Conservation (phyloP, 495 filamentous ascomycete genomes). For the Lichenothelia convexa region DNA sequence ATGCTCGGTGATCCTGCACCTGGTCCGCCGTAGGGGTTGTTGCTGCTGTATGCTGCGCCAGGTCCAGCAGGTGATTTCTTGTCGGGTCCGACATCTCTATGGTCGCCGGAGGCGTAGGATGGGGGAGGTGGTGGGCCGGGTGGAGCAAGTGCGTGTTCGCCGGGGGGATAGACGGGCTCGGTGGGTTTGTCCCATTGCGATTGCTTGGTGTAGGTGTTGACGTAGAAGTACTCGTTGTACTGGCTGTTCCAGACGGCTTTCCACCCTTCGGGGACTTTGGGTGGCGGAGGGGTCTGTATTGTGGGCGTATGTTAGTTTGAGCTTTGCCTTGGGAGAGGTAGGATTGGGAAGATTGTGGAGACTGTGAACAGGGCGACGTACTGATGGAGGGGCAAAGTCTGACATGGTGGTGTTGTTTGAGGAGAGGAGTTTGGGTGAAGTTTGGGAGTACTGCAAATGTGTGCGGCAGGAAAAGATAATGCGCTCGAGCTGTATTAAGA, state of each 20-base stretch:
- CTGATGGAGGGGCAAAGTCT: conserved; percentile 45
- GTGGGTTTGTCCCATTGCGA: conserved; percentile 77
- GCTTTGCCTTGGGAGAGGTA: neutral
- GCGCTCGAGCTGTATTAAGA: too few species aligned
- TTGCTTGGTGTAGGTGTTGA: conserved; percentile 67
- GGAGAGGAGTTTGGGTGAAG: too few species aligned
- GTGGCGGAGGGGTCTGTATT: conserved; percentile 64
- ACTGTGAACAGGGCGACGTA: too few species aligned
- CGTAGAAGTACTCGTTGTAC: conserved; percentile 50
- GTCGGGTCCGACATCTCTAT: conserved; percentile 25
- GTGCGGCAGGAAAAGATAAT: too few species aligned
- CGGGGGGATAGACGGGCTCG: conserved; percentile 33
- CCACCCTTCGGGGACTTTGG: conserved; percentile 78
- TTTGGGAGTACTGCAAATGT: too few species aligned
- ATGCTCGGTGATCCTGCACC: conserved; percentile 16
- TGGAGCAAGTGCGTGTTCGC: conserved; percentile 14
- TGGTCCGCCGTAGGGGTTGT: conserved; percentile 36
- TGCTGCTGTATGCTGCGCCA: conserved; percentile 34
- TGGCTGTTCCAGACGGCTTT: conserved; percentile 63
- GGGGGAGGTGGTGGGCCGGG: conserved; percentile 42
- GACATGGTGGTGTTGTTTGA: too few species aligned
- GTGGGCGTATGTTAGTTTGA: neutral
- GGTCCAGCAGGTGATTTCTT: too few species aligned
- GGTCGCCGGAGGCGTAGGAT: conserved; percentile 33
- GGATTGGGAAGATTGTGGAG: neutral